Evolutionary conservation across 306 rosid species (phyloP).

Genomic region (Morella rubra): DNA sequence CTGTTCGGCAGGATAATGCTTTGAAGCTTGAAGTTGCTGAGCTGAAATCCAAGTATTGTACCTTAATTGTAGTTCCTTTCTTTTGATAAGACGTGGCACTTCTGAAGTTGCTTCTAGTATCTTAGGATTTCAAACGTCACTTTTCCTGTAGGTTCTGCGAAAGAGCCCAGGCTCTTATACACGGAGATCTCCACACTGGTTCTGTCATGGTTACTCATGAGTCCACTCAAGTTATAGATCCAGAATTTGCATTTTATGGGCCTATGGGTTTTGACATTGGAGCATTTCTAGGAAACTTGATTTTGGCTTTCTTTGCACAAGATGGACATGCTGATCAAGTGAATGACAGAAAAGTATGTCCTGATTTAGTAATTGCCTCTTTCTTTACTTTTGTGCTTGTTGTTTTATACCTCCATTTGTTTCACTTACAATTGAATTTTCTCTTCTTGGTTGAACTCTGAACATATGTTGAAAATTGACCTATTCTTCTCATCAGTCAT

Average conservation of each 20-base stretch:
- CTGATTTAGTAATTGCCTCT: conserved; percentile 1
- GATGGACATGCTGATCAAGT: conserved; percentile 77
- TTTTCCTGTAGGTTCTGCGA: conserved; percentile 68
- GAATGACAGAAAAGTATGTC: conserved; percentile 70
- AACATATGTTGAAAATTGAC: not conserved
- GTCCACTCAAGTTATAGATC: conserved; percentile 89
- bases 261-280: conserved; percentile 96
- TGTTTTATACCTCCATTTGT: not conserved
- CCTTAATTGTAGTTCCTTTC: not conserved
- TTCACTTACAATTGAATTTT: not conserved
- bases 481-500: not conserved
- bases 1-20: conserved; percentile 72
- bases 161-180: conserved; percentile 86
- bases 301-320: conserved; percentile 85
- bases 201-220: conserved; percentile 87
- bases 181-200: conserved; percentile 91
- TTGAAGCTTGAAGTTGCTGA: conserved; percentile 86
- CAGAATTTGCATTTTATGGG: conserved; percentile 91
- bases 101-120: conserved; percentile 1
- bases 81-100: not conserved
- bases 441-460: not conserved
- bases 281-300: conserved; percentile 86
- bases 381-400: not conserved
- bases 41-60: conserved; percentile 70
- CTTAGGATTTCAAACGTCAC: conserved; percentile 8